Percentiles rank a stretch among this genome's conserved stretches.
These are phyloP conservation scores for Biscutella laevigata DNA, from an alignment of 441 rosid genomes.

Conservation along the genomic window DNA sequence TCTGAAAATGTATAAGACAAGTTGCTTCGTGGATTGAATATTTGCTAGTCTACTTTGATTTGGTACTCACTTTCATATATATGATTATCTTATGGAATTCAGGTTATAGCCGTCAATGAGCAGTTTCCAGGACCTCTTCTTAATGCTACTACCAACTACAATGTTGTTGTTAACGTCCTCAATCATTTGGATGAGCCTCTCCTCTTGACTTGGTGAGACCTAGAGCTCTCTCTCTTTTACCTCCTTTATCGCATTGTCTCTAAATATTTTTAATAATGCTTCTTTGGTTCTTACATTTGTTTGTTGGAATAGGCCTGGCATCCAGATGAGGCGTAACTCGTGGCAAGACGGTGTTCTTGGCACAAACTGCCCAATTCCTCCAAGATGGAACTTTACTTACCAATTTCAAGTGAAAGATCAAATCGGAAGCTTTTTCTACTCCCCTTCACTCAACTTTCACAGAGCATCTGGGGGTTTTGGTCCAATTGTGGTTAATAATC, in stretches of 20 bases:
- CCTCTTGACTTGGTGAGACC: slow-evolving; percentile 67
- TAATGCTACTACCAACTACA: slow-evolving; percentile 70
- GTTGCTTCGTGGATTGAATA: no score
- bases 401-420: slow-evolving; percentile 86
- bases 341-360: slow-evolving; percentile 93
- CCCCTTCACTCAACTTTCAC: slow-evolving; percentile 69
- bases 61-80: neutral
- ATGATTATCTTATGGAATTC: neutral
- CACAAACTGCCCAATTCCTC: slow-evolving; percentile 73
- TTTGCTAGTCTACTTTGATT: neutral
- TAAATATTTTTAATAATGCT: neutral
- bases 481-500: slow-evolving; percentile 57
- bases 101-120: slow-evolving; percentile 80
- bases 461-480: slow-evolving; percentile 93
- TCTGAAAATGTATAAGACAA: no score
- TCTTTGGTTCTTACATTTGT: neutral
- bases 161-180: slow-evolving; percentile 50
- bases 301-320: slow-evolving; percentile 56
- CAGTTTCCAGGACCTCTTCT: slow-evolving; percentile 70
- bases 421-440: slow-evolving; percentile 86
- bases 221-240: neutral
- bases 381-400: slow-evolving; percentile 59
- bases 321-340: slow-evolving; percentile 72
- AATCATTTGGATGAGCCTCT: slow-evolving; percentile 67
- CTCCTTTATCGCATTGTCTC: neutral